phyloP scores from a whole-genome alignment of 2,329 filamentous ascomycete genomes.

The Bertia moriformis region DNA sequence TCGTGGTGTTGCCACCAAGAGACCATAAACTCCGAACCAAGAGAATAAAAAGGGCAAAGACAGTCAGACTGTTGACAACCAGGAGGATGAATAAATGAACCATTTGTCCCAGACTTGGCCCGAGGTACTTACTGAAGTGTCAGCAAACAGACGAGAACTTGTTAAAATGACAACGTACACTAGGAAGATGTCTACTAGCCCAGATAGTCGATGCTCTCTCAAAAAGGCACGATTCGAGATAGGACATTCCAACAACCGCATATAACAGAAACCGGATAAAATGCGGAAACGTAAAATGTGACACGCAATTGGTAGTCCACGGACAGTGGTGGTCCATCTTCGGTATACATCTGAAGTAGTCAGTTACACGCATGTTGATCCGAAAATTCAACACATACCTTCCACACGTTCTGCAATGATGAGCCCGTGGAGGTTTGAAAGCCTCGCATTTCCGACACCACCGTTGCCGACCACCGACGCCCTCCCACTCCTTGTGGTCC shows the following conservation, averaged over 20 bases:
- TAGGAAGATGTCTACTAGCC: constrained; percentile 36
- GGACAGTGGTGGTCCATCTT: constrained; percentile 58
- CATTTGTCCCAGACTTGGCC: constrained; percentile 34
- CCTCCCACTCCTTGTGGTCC: constrained; percentile 1
- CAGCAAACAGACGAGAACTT: constrained; percentile 2
- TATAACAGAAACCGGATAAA: constrained; percentile 50
- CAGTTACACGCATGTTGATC: neutral
- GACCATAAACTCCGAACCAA: constrained; percentile 37
- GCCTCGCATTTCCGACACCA: constrained; percentile 51
- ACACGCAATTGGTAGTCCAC: constrained; percentile 53
- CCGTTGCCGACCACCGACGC: constrained; percentile 16
- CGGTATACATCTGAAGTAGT: constrained; percentile 34
- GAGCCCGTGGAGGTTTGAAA: constrained; percentile 44
- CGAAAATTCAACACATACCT: constrained; percentile 24
- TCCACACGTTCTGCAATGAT: constrained; percentile 50
- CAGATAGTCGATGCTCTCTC: constrained; percentile 34
- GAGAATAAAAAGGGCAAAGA: constrained; percentile 38
- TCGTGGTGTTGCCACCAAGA: constrained; percentile 41
- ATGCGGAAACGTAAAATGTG: constrained; percentile 49
- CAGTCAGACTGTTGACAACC: constrained; percentile 36
- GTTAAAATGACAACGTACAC: constrained; percentile 21
- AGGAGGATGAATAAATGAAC: constrained; percentile 37
- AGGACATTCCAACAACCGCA: constrained; percentile 37
- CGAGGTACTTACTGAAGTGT: constrained; percentile 33
- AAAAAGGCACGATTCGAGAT: constrained; percentile 39